These are phyloP conservation scores for Chaetomium sp. DNA, from an alignment of 2,329 filamentous ascomycete genomes.

Conservation along the genomic window DNA sequence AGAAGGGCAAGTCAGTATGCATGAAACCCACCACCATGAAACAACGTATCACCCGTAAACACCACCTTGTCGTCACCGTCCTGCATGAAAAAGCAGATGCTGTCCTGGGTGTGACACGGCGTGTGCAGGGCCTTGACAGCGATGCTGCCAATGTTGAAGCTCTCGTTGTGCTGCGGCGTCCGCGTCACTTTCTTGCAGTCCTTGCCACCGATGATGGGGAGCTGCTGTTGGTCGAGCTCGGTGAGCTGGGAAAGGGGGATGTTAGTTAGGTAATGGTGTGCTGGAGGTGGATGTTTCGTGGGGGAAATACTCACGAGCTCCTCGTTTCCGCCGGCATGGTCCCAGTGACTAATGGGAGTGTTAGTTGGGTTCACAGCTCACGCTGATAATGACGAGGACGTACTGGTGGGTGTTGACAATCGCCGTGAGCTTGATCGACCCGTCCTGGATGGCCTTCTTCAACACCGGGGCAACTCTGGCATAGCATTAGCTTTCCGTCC, in stretches of 20 bases:
- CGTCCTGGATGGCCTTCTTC: constrained; percentile 63
- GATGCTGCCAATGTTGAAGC: constrained; percentile 79
- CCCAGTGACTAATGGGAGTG: constrained; percentile 62
- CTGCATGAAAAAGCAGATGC: constrained; percentile 90
- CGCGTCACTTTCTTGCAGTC: constrained; percentile 74
- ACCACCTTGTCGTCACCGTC: constrained; percentile 70
- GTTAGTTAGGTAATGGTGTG: constrained; percentile 15
- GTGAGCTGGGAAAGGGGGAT: constrained; percentile 22
- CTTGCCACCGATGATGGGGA: constrained; percentile 81
- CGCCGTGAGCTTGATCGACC: constrained; percentile 73
- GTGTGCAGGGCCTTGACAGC: constrained; percentile 84
- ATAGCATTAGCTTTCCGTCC: not conserved
- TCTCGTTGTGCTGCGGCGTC: constrained; percentile 68
- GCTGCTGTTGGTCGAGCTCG: constrained; percentile 50
- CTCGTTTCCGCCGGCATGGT: constrained; percentile 88
- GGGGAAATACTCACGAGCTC: constrained; percentile 54
- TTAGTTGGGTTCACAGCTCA: not conserved
- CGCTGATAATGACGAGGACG: constrained; percentile 29
- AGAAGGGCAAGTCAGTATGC: not conserved
- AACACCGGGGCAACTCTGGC: constrained; percentile 56
- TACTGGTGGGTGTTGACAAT: constrained; percentile 98
- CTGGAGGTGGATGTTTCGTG: not conserved
- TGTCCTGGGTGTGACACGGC: constrained; percentile 96
- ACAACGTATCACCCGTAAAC: constrained; percentile 94
- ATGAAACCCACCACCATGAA: constrained; percentile 65